Conservation (phyloP, 148 eudicot genomes). For the Selenicereus undatus region DNA sequence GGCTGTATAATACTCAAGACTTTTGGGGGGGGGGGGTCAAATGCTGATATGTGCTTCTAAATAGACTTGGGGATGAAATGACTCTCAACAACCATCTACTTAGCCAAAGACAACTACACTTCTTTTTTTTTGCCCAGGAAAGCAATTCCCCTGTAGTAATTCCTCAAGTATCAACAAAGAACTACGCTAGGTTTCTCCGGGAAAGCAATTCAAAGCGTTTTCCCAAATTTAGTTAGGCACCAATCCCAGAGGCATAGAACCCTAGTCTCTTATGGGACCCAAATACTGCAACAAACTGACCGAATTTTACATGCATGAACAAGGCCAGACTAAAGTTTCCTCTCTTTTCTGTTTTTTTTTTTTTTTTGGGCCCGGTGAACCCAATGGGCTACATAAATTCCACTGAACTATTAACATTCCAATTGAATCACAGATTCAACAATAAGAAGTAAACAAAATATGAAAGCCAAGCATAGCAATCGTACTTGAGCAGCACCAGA, state of each 20-base stretch:
- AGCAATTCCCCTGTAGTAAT: not conserved
- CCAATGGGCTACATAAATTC: no score
- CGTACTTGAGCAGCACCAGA: not conserved
- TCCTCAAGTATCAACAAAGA: not conserved
- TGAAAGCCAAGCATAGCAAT: not conserved
- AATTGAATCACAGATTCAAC: not conserved
- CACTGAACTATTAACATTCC: no score
- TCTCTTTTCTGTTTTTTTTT: no score
- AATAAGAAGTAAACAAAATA: not conserved
- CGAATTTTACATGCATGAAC: not conserved
- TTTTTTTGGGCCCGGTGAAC: no score
- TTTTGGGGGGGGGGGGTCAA: no score
- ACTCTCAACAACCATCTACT: not conserved
- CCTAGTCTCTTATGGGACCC: not conserved
- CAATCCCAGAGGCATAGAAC: no score
- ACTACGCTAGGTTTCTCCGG: not conserved
- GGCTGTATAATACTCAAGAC: not conserved
- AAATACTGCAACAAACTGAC: not conserved
- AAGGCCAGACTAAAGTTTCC: not conserved
- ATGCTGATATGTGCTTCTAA: not conserved
- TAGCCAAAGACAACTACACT: no score
- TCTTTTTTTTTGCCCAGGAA: no score
- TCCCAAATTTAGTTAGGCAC: not conserved
- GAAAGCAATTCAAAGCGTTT: not conserved
- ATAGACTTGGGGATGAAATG: not conserved